Conservation (phyloP, 2,329 filamentous ascomycete genomes). For the Exophiala alcalophila region DNA sequence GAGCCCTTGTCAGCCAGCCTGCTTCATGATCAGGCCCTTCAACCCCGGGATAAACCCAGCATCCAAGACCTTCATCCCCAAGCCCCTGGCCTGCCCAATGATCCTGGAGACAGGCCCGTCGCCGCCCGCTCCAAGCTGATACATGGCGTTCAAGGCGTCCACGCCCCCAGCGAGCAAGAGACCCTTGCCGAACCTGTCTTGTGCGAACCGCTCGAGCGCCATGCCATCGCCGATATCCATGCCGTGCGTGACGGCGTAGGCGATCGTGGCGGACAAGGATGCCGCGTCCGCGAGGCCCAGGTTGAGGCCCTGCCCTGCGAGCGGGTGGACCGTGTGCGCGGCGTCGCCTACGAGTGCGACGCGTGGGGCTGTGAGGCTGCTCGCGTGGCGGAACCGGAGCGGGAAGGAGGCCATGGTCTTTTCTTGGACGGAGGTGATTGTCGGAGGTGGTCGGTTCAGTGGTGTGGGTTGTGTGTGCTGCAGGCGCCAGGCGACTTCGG, state of each 20-base stretch:
- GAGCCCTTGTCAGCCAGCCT: slow-evolving; percentile 19
- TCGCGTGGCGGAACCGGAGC: slow-evolving; percentile 85
- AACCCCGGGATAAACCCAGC: slow-evolving; percentile 22
- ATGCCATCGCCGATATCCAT: slow-evolving; percentile 80
- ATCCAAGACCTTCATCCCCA: slow-evolving; percentile 28
- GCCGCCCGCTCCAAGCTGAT: slow-evolving; percentile 25
- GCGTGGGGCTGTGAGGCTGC: slow-evolving; percentile 87
- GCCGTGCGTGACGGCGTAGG: slow-evolving; percentile 73
- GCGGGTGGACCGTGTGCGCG: slow-evolving; percentile 89
- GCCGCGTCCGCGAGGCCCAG: slow-evolving; percentile 87
- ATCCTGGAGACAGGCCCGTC: slow-evolving; percentile 22
- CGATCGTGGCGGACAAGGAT: slow-evolving; percentile 70
- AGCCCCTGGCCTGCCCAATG: slow-evolving; percentile 18
- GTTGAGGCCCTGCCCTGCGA: slow-evolving; percentile 92
- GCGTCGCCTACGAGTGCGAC: slow-evolving; percentile 90
- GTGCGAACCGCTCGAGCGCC: slow-evolving; percentile 76
- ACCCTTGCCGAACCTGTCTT: slow-evolving; percentile 67
- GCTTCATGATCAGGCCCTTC: slow-evolving; percentile 28
- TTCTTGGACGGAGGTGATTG: slow-evolving; percentile 68
- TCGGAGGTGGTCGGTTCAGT: slow-evolving; percentile 56
- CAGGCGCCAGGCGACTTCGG: slow-evolving; percentile 76
- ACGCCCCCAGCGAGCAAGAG: slow-evolving; percentile 28
- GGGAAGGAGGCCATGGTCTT: slow-evolving; percentile 86
- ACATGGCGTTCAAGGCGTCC: slow-evolving; percentile 27
- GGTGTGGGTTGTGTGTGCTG: slow-evolving; percentile 60